Conservation (phyloP, 306 rosid genomes). For the Prunus kanzakura region DNA sequence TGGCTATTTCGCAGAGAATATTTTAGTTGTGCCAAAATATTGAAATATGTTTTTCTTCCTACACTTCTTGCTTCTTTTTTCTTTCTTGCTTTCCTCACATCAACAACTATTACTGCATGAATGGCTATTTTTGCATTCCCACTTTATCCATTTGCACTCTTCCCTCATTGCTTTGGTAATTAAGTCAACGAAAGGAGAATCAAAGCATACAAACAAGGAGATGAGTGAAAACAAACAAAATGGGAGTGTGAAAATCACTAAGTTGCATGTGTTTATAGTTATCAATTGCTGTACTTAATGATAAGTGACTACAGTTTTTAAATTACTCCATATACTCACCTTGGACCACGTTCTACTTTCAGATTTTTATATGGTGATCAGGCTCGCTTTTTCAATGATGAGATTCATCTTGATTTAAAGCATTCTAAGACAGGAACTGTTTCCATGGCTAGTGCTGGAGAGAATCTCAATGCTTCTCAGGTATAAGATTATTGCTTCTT, state of each 20-base stretch:
- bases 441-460: constrained; percentile 98
- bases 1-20: neutral
- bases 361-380: constrained; percentile 94
- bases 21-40: neutral
- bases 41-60: neutral
- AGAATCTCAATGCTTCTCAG: constrained; percentile 97
- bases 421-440: constrained; percentile 85
- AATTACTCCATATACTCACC: neutral
- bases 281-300: neutral
- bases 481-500: constrained; percentile 29
- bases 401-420: constrained; percentile 83
- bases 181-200: no score
- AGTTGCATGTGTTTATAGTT: neutral
- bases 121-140: neutral
- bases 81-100: neutral
- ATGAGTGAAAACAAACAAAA: no score
- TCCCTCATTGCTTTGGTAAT: no score
- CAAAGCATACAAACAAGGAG: no score
- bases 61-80: constrained; percentile 4
- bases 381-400: constrained; percentile 87
- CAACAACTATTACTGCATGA: neutral
- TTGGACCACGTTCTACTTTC: constrained; percentile 10
- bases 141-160: no score
- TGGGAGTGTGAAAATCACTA: no score
- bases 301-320: neutral